Percentiles rank a stretch among this genome's conserved stretches.
Evolutionary conservation across 2,329 filamentous ascomycete genomes (phyloP).

Genomic region (Aspergillus intermedius): DNA sequence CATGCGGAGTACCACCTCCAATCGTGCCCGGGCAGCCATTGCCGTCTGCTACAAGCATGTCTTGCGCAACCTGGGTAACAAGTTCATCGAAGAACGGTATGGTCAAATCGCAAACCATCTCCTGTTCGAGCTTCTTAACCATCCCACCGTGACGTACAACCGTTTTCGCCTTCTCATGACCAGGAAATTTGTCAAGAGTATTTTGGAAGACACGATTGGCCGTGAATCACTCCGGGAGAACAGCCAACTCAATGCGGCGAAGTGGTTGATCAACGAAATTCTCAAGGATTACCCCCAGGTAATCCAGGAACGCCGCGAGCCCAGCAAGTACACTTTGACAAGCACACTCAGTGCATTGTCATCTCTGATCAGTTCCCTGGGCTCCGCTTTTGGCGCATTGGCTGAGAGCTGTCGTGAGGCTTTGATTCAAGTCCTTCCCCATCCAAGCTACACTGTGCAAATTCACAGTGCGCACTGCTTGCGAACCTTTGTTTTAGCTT

Average conservation of each 20-base stretch:
- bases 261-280: conserved; percentile 74
- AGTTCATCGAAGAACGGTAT: conserved; percentile 77
- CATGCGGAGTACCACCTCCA: conserved; percentile 68
- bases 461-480: conserved; percentile 81
- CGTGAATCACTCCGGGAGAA: conserved; percentile 78
- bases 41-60: conserved; percentile 82
- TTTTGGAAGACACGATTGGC: conserved; percentile 78
- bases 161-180: conserved; percentile 81
- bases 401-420: conserved; percentile 81
- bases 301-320: conserved; percentile 78
- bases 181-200: conserved; percentile 73
- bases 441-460: conserved; percentile 94
- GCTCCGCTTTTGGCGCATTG: conserved; percentile 71
- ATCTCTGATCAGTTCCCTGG: conserved; percentile 70
- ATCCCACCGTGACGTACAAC: conserved; percentile 69
- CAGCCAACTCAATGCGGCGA: conserved; percentile 76
- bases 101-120: conserved; percentile 73
- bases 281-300: conserved; percentile 92
- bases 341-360: conserved; percentile 72
- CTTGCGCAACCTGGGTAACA: conserved; percentile 70
- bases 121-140: conserved; percentile 71
- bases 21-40: conserved; percentile 73
- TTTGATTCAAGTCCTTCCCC: conserved; percentile 81
- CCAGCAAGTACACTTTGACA: conserved; percentile 77
- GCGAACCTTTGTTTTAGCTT: conserved; percentile 80